Evolutionary conservation across 179 eudicot species (phyloP).

Genomic region (Dionaea muscipula): DNA sequence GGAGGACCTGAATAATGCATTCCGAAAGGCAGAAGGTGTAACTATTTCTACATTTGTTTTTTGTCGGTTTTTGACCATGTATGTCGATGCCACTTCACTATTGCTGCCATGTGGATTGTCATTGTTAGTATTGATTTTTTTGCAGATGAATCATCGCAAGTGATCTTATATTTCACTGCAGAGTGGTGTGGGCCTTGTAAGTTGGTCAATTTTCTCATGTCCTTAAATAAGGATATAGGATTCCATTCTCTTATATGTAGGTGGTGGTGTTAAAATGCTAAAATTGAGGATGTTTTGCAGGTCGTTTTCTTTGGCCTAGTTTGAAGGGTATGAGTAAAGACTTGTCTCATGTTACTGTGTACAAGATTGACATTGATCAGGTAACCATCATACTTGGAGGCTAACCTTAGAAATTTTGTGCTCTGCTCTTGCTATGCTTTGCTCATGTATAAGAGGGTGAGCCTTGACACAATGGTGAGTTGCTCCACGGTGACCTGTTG

Average conservation of each 20-base stretch:
- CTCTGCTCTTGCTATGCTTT: too few species aligned
- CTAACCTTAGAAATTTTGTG: too few species aligned
- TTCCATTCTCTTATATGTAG: not conserved
- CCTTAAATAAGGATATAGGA: not conserved
- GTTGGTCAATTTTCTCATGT: slow-evolving; percentile 15
- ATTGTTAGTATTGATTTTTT: not conserved
- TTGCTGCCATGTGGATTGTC: too few species aligned
- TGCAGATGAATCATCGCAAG: slow-evolving; percentile 58
- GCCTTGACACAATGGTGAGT: too few species aligned
- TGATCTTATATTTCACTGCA: slow-evolving; percentile 85
- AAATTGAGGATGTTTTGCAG: slow-evolving; percentile 23
- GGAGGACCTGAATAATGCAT: slow-evolving; percentile 22
- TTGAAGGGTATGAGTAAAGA: slow-evolving; percentile 49
- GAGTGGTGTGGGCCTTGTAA: slow-evolving; percentile 96
- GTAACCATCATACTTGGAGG: slow-evolving; percentile 17
- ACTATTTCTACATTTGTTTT: not conserved
- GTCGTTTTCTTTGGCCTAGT: slow-evolving; percentile 64
- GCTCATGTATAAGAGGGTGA: too few species aligned
- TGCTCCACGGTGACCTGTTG: too few species aligned
- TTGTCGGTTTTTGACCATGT: not conserved
- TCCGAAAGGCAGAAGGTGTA: slow-evolving; percentile 24
- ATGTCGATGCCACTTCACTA: too few species aligned
- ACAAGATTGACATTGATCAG: slow-evolving; percentile 82
- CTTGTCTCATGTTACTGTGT: slow-evolving; percentile 56
- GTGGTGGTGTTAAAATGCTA: not conserved